Base-by-base conservation (phyloP, 2,329 filamentous ascomycete genomes). In the Ambrosiella xylebori region DNA sequence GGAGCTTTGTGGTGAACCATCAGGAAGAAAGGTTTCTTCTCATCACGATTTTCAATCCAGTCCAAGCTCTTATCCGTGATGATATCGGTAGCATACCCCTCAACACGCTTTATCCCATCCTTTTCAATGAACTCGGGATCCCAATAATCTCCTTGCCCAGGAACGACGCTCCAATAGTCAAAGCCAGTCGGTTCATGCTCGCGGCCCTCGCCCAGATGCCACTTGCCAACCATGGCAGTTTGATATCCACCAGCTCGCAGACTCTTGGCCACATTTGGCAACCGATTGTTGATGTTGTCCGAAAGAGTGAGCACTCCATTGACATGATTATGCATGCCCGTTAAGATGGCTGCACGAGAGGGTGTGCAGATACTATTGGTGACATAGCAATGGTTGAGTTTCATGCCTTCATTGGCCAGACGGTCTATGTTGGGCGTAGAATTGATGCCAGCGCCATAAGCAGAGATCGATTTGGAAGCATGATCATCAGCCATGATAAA, bases 1-100 rank as follows among this genome's bases (percentile, higher is more conserved):
- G 47, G 47, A 27, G 47, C 47, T 19, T 51, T 51, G 47, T 51
- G 47, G 47, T 51, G 47, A n/a, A 51, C 47, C 47, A 51, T 51
- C 11, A 51, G 9, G 8, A 35, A 36, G 17, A 36, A 51, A 11
- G 17, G 27, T 7, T 19, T 51, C 7, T 7, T 6, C 17, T n/a
- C 12, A 51, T 47, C 44, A 13, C 44, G 44, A 15, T 13, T 47
- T 47, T 47, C 12, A 13, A 47, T 47, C n/a, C n/a, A 47, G 11
- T 47, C n/a, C 8, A 47, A 15, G 13, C 13, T 8, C 44, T 47
- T 47, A 15, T 47, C 44, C 11, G 44, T 47, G 19, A 47, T 47
- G 44, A 47, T 47, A 47, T 47, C 44, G 8, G 44, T 47, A 47
- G 44, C 44, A 17, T 47, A 47, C 44, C 44, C 44, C 44, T 8